Evolutionary conservation across 2,329 filamentous ascomycete genomes (phyloP), one percentile per base, ranked within the genome.

Genomic region (Penicillium aurantiogriseum): DNA sequence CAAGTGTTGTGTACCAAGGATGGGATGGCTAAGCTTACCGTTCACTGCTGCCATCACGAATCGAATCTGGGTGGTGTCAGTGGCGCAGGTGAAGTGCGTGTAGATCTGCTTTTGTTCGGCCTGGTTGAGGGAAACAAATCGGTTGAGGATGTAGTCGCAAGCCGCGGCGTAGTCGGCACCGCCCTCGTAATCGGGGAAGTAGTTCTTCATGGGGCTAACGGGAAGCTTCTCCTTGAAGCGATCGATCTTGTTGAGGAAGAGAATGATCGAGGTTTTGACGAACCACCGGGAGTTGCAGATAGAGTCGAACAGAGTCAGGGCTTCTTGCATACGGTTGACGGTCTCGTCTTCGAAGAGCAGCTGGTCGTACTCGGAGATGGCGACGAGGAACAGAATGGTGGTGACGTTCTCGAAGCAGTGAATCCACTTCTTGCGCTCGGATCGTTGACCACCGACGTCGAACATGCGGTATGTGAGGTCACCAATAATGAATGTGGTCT

Each of bases 11-110:
- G n/a, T 23, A 9, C 2, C 5, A 10, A 29, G 3, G 17, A 4
- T 13, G 19, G 27, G 39, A 42, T 75, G 10, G 5, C 31, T 21
- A 4, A 36, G 45, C 88, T 71, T 84, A 96, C 92, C 92, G 80
- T 99, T 99, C 73, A 99, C 94, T 67, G 94, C 94, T 61, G 93
- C 92, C 94, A 99, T 99, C 79, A 99, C 94, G 83, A 99, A 97
- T 73, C 94, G 88, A 71, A 99, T 99, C 78, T 99, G 94, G 71
- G 94, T 97, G 33, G 94, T 99, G 75, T 99, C 94, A 48, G 94
- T 99, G 60, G 94, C 94, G 76, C 94, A 97, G 50, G 94, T 99
- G 80, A 99, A 99, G 79, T 97, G 94, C 58, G 94, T 99, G 83
- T 99, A 99, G 76, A 99, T 97, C 78, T 99, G 94, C 84, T 99